Evolutionary conservation across 257 asterid genomes (phyloP), one percentile per base, ranked within the genome.

Genomic region (Nicotiana attenuata): DNA sequence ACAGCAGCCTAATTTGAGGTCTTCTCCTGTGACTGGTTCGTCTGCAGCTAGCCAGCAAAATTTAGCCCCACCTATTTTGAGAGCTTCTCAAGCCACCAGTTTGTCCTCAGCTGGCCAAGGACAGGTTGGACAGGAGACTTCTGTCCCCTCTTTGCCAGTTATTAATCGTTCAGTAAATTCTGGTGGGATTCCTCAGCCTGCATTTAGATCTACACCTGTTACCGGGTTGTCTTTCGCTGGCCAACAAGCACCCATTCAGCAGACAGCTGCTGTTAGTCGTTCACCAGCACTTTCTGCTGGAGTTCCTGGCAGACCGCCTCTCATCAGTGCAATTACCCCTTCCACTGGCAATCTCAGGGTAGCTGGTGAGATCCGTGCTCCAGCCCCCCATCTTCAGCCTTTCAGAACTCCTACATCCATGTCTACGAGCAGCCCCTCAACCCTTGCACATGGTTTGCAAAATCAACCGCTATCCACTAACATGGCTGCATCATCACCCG

Each of bases 231-330:
- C 82, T 47, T 78, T 80, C 1, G 67, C 80, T 47, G 71, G 82
- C 83, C 84, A 80, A 81, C 80, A 86, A 33, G 57, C 71, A 13
- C n/a, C 83, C 24, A 73, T 33, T 84, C 93, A 85, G 78, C 88
- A 66, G 57, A 83, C 60, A 69, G 77, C 88, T 11, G 29, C 84
- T 65, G 85, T 81, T 82, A 89, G 79, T 28, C 88, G 53, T 67
- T 28, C 89, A 45, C 41, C 89, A 47, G 84, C 90, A 69, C 90
- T 52, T 77, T 80, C 63, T 80, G 78, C 93, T n/a, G 83, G 87
- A 77, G 17, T 82, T 50, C 82, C 88, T 29, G 35, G 90, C 67
- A 88, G 95, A 71, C 96, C 98, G 5, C 98, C 91, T 14, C 83
- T 80, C 85, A 91, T 95, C 65, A 66, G 88, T 75, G 83, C 92